Base-by-base conservation (phyloP, 352 stramenopile genomes). In the Pythium graminicola region DNA sequence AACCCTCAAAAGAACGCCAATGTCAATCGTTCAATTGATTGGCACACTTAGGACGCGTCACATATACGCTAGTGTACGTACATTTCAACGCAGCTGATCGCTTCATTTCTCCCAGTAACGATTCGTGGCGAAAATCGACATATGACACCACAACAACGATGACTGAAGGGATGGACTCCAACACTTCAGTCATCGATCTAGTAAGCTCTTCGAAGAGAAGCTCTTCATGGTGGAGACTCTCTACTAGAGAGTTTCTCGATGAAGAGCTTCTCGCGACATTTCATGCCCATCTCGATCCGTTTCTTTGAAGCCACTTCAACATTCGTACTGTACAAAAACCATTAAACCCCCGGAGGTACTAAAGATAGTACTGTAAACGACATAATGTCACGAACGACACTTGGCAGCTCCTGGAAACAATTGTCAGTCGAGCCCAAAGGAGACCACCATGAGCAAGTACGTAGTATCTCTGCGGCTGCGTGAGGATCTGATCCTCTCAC, bases 361-460 rank as follows among this genome's bases (percentile, higher is more conserved):
- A 35, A 35, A 35, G 7, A 35, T 7, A 42, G 43, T 66, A 61
- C 58, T 3, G 51, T 66, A 33, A 14, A 6, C 9, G 50, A 65
- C 57, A 48, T 13, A 62, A 59, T 58, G 29, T 0, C 22, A 24
- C 2, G 22, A 10, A 13, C 13, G 49, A 51, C 54, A 67, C 54
- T 51, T 60, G 53, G 60, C 54, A 60, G 29, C 50, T 16, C 28
- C 50, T 50, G 39, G 50, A 54, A 35, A 65, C 31, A 27, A 55
- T n/a, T n/a, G n/a, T n/a, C n/a, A n/a, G n/a, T n/a, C n/a, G n/a
- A n/a, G n/a, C n/a, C n/a, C n/a, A 20, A 41, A 38, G n/a, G 43
- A 45, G 56, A 32, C 52, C 40, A 67, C 35, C 36, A 67, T 67
- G 60, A 67, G 50, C 60, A 67, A 67, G 60, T 67, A 60, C 24